Percentiles rank a stretch among this genome's conserved stretches.
These are phyloP conservation scores for Ceratocystis huliohia DNA, from an alignment of 2,329 filamentous ascomycete species.

Conservation along the genomic window DNA sequence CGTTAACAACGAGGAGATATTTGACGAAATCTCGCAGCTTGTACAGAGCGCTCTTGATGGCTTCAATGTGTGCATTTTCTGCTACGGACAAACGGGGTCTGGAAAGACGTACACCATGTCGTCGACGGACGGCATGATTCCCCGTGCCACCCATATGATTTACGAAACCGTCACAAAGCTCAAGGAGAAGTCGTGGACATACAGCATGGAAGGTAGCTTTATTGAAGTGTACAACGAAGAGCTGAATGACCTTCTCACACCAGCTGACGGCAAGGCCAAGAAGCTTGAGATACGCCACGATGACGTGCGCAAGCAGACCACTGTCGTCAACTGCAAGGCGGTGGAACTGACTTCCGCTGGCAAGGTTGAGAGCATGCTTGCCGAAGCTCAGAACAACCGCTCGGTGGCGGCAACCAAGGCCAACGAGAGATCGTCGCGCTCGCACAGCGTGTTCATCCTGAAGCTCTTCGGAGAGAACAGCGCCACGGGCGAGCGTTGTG, in stretches of 20 bases:
- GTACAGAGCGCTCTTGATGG: constrained; percentile 93
- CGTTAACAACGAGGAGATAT: constrained; percentile 72
- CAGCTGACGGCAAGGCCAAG: constrained; percentile 49
- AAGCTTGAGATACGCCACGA: constrained; percentile 88
- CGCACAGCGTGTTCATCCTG: constrained; percentile 91
- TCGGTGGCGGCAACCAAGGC: constrained; percentile 94
- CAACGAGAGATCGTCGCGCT: constrained; percentile 87
- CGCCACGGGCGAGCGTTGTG: constrained; percentile 69
- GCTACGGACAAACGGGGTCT: constrained; percentile 92
- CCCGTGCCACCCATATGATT: constrained; percentile 82
- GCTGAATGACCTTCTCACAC: constrained; percentile 69
- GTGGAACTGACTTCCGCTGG: constrained; percentile 66
- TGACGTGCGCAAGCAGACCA: constrained; percentile 65
- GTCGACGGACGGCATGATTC: constrained; percentile 83
- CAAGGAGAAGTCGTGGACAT: constrained; percentile 84
- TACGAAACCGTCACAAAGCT: constrained; percentile 75
- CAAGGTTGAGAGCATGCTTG: constrained; percentile 67
- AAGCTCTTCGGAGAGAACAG: constrained; percentile 59
- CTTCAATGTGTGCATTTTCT: constrained; percentile 98
- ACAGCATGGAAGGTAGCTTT: constrained; percentile 88
- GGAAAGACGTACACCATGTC: constrained; percentile 98
- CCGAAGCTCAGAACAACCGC: constrained; percentile 69
- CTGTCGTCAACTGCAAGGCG: constrained; percentile 64
- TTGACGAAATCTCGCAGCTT: constrained; percentile 91
- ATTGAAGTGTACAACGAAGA: constrained; percentile 98